Evolutionary conservation across 805 yeast genomes (phyloP).

Genomic region (Phaffomyces antillensis): DNA sequence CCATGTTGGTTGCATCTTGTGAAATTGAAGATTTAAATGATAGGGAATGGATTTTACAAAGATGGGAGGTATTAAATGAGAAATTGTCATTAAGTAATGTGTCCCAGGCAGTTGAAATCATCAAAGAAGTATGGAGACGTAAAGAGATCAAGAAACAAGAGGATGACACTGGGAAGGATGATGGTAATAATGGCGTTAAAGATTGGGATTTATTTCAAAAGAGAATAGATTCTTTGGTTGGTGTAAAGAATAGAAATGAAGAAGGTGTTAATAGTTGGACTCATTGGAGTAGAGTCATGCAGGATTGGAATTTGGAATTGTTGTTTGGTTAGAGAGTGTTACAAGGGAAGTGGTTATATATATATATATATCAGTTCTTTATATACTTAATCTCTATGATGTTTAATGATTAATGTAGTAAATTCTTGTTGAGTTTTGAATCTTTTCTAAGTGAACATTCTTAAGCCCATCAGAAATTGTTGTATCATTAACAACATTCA

Average conservation of each 20-base stretch:
- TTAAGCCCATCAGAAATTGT: too few relatives aligned
- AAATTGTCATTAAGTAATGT: conserved; percentile 62
- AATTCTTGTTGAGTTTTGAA: neutral
- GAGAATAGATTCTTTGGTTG: conserved; percentile 17
- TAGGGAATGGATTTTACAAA: conserved; percentile 49
- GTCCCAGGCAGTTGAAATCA: conserved; percentile 59
- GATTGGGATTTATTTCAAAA: conserved; percentile 21
- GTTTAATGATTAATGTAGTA: neutral
- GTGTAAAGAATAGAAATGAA: conserved; percentile 24
- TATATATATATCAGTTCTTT: neutral
- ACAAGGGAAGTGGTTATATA: neutral
- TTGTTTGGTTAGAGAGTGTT: conserved; percentile 34
- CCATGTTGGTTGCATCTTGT: conserved; percentile 57
- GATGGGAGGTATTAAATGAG: conserved; percentile 49
- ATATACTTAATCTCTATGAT: too few relatives aligned
- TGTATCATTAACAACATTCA: too few relatives aligned
- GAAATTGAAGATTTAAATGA: conserved; percentile 55
- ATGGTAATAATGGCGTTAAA: neutral
- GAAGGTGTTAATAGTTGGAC: conserved; percentile 42
- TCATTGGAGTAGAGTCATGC: conserved; percentile 67
- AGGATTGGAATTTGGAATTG: conserved; percentile 74
- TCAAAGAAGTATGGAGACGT: conserved; percentile 65
- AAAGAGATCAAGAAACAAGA: conserved; percentile 30
- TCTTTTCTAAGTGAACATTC: too few relatives aligned
- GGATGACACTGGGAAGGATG: too few relatives aligned